Base-by-base conservation (phyloP, 805 yeast genomes). In the Metschnikowia arizonensis region DNA sequence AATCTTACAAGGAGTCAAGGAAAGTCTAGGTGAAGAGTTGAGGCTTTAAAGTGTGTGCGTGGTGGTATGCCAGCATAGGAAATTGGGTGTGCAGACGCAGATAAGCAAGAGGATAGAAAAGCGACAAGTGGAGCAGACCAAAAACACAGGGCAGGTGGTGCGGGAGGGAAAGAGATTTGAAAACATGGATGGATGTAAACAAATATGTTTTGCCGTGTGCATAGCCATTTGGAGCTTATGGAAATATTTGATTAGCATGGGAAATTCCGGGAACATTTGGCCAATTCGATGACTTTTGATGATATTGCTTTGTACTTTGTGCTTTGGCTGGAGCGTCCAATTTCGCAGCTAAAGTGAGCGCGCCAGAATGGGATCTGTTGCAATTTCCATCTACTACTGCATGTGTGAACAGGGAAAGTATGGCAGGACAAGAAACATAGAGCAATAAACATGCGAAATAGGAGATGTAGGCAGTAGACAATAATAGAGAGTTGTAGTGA, bases 71-170 rank as follows among this genome's bases (percentile, higher is more conserved):
- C 38, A 34, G 38, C 28, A 24, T 23, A 34, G 38, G 29, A 24
- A 34, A 34, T 15, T 23, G n/a, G 28, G 28, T 23, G 38, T 19
- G 23, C 29, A 33, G 36, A 33, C 26, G 36, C 36, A 33, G 7
- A 33, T 19, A 11, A n/a, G 25, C 10, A 33, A 21, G 17, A 12
- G 15, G 15, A 19, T 19, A n/a, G 17, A 12, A 33, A 21, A 33
- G 36, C 23, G 36, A 33, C 36, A 33, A 21, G 36, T 33, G 25
- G 36, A 33, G 36, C 36, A 19, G 36, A 33, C 17, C 17, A 8
- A 8, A 33, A 33, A 19, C 25, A 19, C 12, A 21, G 24, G 17
- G 26, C 26, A 24, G 26, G 26, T 24, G 5, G 26, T 24, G 26
- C 26, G 26, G 26, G 3, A 24, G 8, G 26, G 26, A 10, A 24